phyloP scores from a whole-genome alignment of 257 asterid species.

The Jaltomata sinuosa region DNA sequence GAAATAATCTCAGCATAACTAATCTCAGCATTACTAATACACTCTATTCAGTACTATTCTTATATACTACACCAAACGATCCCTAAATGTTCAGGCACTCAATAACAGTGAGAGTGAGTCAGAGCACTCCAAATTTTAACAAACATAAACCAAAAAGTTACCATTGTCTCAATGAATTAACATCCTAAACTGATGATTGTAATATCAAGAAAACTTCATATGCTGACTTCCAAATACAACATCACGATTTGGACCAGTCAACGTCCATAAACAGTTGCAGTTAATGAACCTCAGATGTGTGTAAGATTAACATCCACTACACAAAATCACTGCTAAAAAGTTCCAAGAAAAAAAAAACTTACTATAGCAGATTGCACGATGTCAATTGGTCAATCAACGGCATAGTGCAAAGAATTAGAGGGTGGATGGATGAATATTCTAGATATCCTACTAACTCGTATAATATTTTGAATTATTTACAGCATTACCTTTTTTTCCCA shows the following conservation, averaged over 20 bases:
- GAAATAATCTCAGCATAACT: too few relatives aligned
- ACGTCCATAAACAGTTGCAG: neutral
- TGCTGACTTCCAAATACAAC: neutral
- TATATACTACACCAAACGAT: too few relatives aligned
- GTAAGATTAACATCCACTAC: neutral
- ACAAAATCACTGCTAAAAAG: neutral
- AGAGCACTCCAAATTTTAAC: neutral
- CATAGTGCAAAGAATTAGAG: neutral
- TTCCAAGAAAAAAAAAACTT: neutral
- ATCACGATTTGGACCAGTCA: neutral
- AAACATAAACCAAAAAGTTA: neutral
- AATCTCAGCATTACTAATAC: too few relatives aligned
- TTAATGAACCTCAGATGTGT: neutral
- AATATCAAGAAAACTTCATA: neutral
- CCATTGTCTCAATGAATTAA: neutral
- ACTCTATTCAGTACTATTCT: too few relatives aligned
- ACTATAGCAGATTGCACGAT: neutral
- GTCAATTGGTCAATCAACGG: neutral
- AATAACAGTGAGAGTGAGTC: neutral
- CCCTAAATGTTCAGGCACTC: neutral
- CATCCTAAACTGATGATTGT: neutral
- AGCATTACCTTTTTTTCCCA: neutral
- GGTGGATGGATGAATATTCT: neutral
- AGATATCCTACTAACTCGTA: neutral
- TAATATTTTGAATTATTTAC: neutral